Base-by-base conservation (phyloP, 257 asterid species). In the Nyctanthes arbortristis region DNA sequence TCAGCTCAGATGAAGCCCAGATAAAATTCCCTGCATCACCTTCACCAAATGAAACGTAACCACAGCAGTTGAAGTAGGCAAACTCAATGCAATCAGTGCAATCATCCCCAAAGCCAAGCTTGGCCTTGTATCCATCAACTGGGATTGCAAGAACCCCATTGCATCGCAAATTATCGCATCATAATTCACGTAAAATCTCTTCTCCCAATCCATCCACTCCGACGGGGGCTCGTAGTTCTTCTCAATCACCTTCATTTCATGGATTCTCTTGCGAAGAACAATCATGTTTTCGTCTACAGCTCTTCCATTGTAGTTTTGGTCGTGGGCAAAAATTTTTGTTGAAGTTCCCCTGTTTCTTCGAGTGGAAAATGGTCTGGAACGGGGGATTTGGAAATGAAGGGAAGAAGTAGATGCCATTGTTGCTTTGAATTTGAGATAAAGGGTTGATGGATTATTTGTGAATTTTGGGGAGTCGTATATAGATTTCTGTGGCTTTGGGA, bases 211-310 rank as follows among this genome's bases (percentile, higher is more conserved):
- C n/a, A n/a, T 87, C 90, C 90, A 87, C 14, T 83, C 87, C 18
- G 4, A 35, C 0, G 87, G 90, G 3, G 85, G 77, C 78, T 78
- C 88, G 33, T 70, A 57, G 3, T 80, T 70, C 39, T 63, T 64
- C 79, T 81, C 88, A 9, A 31, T 31, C 75, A 68, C 75, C 76
- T 79, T 81, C 71, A 75, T 73, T 68, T 87, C 90, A 29, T 82
- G 93, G 70, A 87, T 84, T 47, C 93, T 67, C 74, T 70, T 82
- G 1, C 90, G 84, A 0, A 87, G 82, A n/a, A 79, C 77, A 67
- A 87, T 82, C 77, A 87, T 14, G 52, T 70, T 72, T 72, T 84
- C 83, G 69, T 87, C 89, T 35, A 87, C 89, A 0, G 67, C 32
- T 63, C 80, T 65, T 34, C 89, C 84, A 3, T 69, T 57, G n/a